Conservation (phyloP, 2,329 filamentous ascomycete genomes). For the Fusarium sp. region DNA sequence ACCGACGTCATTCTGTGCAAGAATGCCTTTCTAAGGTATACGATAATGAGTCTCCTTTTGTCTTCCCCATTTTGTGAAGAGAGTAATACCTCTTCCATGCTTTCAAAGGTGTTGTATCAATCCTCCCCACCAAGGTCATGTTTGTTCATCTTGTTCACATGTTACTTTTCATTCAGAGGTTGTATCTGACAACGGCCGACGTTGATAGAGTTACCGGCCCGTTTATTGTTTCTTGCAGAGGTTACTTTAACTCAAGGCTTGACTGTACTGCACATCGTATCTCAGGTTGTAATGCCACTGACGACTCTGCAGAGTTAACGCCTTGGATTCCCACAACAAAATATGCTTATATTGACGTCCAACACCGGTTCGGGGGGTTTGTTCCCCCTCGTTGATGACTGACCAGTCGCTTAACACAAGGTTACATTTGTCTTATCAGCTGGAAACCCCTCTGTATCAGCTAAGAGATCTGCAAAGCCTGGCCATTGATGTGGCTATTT, state of each 20-base stretch:
- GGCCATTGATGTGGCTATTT: background rate
- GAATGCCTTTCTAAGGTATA: background rate
- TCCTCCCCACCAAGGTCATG: background rate
- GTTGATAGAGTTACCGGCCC: constrained; percentile 6
- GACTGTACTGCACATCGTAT: background rate
- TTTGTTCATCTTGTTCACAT: background rate
- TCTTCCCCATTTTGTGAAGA: background rate
- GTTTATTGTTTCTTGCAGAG: background rate
- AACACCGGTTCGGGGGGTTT: background rate
- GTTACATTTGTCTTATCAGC: constrained; percentile 1
- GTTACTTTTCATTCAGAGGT: background rate
- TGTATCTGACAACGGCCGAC: background rate
- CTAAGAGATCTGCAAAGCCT: background rate
- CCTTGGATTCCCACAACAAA: background rate
- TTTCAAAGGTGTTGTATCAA: background rate
- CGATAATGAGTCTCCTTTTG: background rate
- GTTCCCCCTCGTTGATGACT: background rate
- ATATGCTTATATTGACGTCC: constrained; percentile 20
- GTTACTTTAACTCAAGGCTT: background rate
- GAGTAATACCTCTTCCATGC: background rate
- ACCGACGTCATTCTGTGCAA: background rate
- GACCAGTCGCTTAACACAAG: background rate
- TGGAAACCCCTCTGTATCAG: background rate
- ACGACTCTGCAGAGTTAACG: background rate
- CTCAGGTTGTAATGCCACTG: background rate